Evolutionary conservation across 2,329 filamentous ascomycete species (phyloP), one percentile per base, ranked within the genome.

Genomic region (Xylaria arbuscula): DNA sequence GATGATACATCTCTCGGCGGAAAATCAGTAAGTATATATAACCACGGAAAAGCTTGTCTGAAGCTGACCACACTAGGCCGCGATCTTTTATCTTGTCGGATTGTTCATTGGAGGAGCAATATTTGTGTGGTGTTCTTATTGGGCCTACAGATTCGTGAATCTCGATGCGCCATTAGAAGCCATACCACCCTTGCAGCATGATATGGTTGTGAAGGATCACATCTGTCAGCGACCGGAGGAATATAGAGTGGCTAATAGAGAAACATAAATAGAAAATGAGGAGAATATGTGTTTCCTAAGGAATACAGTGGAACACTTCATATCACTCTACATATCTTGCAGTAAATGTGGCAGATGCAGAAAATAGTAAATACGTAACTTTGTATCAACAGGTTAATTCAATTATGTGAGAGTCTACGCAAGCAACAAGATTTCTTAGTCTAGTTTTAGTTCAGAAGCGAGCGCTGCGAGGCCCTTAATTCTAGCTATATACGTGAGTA

Each of bases 91-190:
- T 45, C 70, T 72, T 22, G 55, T 32, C 45, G 67, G 72, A 57
- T 71, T 75, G 28, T 57, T 68, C 24, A 66, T 69, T 34, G 62
- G 64, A 28, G 70, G 70, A 1, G 54, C 60, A 10, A 70, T 70
- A 0, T 73, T 75, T 36, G 53, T 73, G 19, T 76, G 75, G 73
- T 76, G 75, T n/a, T 75, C 75, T 3, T 76, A 73, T 28, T 76
- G 75, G 75, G 72, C 73, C 5, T 76, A 77, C 57, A 70, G 51
- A 15, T 75, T 75, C 66, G 75, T 75, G 36, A 11, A 58, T 32
- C 62, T 64, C 10, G 62, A 53, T 36, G 9, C 3, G 28, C 51
- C 51, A 36, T 34, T n/a, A 36, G 51, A 36, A 54, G 24, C 24
- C 15, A 10, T 32, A n/a, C 32, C 32, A 11, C 17, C 32, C 19